Evolutionary conservation across 164 flowering plant genomes (phyloP), one percentile per base, ranked within the genome.

Genomic region (Berberis vulgaris): DNA sequence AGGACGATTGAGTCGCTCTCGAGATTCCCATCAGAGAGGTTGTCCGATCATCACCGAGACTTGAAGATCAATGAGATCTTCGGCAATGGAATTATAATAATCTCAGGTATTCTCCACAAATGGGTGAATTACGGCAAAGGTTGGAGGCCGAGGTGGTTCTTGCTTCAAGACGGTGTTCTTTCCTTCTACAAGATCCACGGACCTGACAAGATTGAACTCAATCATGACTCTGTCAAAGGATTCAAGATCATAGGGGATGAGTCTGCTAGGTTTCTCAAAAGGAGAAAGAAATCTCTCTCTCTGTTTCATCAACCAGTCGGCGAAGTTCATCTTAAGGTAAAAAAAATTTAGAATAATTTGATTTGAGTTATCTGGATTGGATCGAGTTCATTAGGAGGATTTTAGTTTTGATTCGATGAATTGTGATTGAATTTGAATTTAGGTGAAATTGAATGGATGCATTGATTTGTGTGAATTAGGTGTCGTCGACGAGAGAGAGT

Each of bases 51-150:
- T 0, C 26, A 26, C 73, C 7, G n/a, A 43, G 79, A 77, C 61
- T 77, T 88, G 74, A 83, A 80, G 78, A 79, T 89, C 45, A 87
- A 86, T 49, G 88, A 88, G 43, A 71, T 87, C 39, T 96, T 86
- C 1, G 96, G 91, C 57, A 83, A 75, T 49, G 96, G 97, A 5
- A 26, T 26, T 26, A 26, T 26, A 26, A 26, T 26, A 0, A 79
- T 92, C 60, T 79, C 83, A 2, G 99, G 99, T 7, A 66, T 87
- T 7, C 67, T 95, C 39, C 62, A 80, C 71, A 95, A 95, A 74
- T 95, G 99, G 99, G 99, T 95, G 74, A 95, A 95, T 77, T 95
- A 91, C 69, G 99, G 99, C 5, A 87, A 79, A 60, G 97, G 99
- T 1, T 95, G 99, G 99, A 66, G 97, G 43, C 87, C 96, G 1